Base-by-base conservation (phyloP, 2,329 filamentous ascomycete genomes). In the Ceratocystis cacaofunesta region DNA sequence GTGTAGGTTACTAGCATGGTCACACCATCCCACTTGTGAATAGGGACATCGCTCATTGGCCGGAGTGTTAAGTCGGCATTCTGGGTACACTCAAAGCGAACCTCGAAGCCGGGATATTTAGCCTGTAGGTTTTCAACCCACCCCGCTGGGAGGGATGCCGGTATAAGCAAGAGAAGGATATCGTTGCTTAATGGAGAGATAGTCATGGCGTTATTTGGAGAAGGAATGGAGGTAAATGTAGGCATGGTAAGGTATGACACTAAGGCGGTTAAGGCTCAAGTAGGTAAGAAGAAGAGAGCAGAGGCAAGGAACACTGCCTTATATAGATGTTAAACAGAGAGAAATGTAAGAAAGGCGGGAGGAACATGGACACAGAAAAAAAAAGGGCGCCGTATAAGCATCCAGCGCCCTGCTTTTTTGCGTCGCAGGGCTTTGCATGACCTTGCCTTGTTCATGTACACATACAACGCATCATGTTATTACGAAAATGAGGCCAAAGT, bases 1-100 rank as follows among this genome's bases (percentile, higher is more conserved):
- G 72, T 72, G 7, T 76, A 74, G 0, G 79, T 78, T 36, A 81
- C 66, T 19, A 81, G 71, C 5, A 83, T 71, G 0, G 80, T 83
- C n/a, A 78, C 77, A 8, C 77, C 72, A 30, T 74, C 72, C 78
- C 79, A 82, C 28, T 78, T 76, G 3, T 76, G 70, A 0, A 72
- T 71, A 0, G 73, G 68, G 5, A 76, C 69, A 0, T 71, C 62
- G 1, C 72, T 22, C 15, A 63, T 63, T 48, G 69, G 68, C 65
- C 71, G 71, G 5, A 71, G 68, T 19, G 72, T 70, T 71, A 74
- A 75, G 3, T 67, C 66, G 2, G 71, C 68, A 17, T 72, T 64
- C 12, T 72, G 70, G 41, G 71, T 70, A 17, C 73, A 70, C 6
- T 66, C 64, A 19, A 46, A 58, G n/a, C 64, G 64, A 10, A 82